Base-by-base conservation (phyloP, 495 filamentous ascomycete genomes). In the Aspergillus affinis region DNA sequence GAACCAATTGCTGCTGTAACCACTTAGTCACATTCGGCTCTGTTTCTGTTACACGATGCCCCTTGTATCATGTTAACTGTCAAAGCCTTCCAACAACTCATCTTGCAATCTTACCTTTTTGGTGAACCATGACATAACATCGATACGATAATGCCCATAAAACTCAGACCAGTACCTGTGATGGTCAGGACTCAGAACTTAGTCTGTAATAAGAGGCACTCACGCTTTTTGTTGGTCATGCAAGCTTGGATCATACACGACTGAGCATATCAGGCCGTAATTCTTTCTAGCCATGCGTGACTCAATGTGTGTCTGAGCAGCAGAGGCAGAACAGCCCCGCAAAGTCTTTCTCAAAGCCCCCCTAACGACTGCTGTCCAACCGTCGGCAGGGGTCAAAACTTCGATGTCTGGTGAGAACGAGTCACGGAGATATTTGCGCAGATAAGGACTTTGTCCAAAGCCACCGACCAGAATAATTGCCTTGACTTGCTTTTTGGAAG, bases 381-480 rank as follows among this genome's bases (percentile, higher is more conserved):
- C 72, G 59, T 76, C 60, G 20, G 68, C 58, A 19, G 72, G 69
- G 36, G 70, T 66, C 18, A 68, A 29, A 32, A 78, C 56, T 47
- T 66, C 23, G 20, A 66, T 49, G 13, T 57, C 20, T 30, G 56
- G 27, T 13, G 46, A 36, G 23, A 74, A 58, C 2, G 52, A 19
- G 2, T 63, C 57, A 0, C 60, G 59, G 12, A 78, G 63, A 10
- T 62, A 54, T 32, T 71, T 61, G 48, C 68, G 69, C 4, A 89
- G 79, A 66, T 88, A 89, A 30, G 83, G 81, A 64, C 81, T 88
- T 66, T 88, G 83, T 0, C 87, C 87, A 68, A 89, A 89, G 9
- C 86, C 86, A 50, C 87, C 87, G 9, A 90, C 87, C 19, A 90
- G 75, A 57, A 89, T 81, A 55, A 90, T 84, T 18, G 86, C 83